Conservation (phyloP, 805 yeast species). For the Lipomyces anomalus region DNA sequence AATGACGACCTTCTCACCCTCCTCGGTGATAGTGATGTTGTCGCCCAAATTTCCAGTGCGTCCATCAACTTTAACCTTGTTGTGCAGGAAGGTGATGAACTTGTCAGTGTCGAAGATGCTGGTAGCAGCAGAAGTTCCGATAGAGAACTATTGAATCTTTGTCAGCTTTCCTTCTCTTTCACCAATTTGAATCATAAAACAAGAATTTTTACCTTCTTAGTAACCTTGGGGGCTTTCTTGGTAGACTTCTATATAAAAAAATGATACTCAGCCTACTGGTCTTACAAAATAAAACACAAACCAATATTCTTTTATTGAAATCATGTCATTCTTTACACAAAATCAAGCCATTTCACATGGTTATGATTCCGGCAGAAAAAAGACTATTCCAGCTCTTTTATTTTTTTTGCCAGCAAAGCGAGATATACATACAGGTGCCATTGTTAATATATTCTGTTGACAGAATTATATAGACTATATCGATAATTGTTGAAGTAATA, state of each 20-base stretch:
- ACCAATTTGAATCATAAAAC: background rate
- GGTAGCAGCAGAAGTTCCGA: slow-evolving; percentile 95
- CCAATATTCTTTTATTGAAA: background rate
- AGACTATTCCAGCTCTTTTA: background rate
- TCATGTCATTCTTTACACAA: background rate
- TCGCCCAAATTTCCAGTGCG: slow-evolving; percentile 95
- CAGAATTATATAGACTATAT: too few species aligned
- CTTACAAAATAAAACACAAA: slow-evolving; percentile 28
- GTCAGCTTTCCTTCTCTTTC: background rate
- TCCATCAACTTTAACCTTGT: slow-evolving; percentile 98
- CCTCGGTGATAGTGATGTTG: slow-evolving; percentile 78
- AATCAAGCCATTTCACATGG: too few species aligned
- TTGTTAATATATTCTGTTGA: slow-evolving; percentile 6
- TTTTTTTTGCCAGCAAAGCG: slow-evolving; percentile 22
- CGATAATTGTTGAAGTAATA: too few species aligned
- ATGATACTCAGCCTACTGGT: slow-evolving; percentile 71
- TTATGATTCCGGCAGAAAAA: too few species aligned
- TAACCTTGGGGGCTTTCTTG: slow-evolving; percentile 60
- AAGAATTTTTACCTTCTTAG: slow-evolving; percentile 26
- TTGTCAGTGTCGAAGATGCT: slow-evolving; percentile 96
- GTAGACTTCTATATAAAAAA: slow-evolving; percentile 53
- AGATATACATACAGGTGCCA: slow-evolving; percentile 17
- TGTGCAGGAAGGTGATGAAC: slow-evolving; percentile 95
- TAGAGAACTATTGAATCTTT: slow-evolving; percentile 72
- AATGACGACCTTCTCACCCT: slow-evolving; percentile 83